Evolutionary conservation across 2,329 filamentous ascomycete genomes (phyloP).

Genomic region (Phyllosticta citrichinensis): DNA sequence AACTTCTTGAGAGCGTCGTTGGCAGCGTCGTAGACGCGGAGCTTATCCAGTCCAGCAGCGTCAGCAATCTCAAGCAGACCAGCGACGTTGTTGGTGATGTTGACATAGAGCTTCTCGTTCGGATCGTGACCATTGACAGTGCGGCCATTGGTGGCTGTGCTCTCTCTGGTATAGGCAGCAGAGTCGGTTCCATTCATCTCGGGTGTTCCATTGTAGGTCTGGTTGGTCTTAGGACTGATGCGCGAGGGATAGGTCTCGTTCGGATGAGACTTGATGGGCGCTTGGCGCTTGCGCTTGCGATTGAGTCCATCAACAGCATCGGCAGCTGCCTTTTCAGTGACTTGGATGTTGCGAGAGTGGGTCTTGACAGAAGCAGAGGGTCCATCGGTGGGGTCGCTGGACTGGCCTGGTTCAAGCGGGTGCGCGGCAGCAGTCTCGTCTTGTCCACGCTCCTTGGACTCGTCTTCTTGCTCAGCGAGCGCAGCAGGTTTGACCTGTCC

Average conservation of each 20-base stretch:
- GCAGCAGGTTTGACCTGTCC: neutral
- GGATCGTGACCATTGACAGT: neutral
- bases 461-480: neutral
- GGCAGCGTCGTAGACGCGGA: neutral
- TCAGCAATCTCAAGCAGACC: neutral
- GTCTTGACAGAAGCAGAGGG: neutral
- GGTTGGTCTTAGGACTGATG: neutral
- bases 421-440: neutral
- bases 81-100: neutral
- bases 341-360: slow-evolving; percentile 3
- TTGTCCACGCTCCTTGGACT: neutral
- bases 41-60: neutral
- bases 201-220: neutral
- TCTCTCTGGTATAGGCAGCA: neutral
- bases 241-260: neutral
- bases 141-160: neutral
- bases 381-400: neutral
- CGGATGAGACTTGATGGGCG: neutral
- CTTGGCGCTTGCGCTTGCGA: slow-evolving; percentile 2
- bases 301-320: neutral
- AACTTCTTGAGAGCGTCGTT: neutral
- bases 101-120: neutral
- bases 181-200: neutral
- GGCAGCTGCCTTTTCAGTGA: slow-evolving; percentile 4
- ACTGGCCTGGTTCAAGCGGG: neutral